Percentiles rank a stretch among this genome's conserved stretches.
phyloP scores from a whole-genome alignment of 306 rosid species.

The Gynostemma pentaphyllum region DNA sequence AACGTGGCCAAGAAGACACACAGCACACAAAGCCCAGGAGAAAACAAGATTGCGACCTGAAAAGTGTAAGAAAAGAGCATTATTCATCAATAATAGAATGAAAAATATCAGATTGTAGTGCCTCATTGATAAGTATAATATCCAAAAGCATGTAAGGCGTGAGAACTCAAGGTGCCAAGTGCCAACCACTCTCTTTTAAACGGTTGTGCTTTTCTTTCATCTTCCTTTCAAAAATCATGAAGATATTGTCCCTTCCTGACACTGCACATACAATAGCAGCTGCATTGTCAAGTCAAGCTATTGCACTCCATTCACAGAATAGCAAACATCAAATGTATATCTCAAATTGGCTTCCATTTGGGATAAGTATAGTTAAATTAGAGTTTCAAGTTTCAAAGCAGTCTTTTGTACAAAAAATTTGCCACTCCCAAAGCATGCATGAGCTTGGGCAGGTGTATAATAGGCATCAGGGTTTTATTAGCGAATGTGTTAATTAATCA shows the following conservation, averaged over 20 bases:
- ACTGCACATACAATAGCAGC: constrained; percentile 49
- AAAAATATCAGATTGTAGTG: background rate
- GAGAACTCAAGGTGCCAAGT: constrained; percentile 15
- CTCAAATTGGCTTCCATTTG: background rate
- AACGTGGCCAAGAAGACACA: constrained; percentile 81
- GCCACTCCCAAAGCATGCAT: background rate
- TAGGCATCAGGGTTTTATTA: too few species aligned
- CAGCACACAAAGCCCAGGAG: constrained; percentile 95
- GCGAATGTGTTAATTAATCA: too few species aligned
- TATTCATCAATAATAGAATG: background rate
- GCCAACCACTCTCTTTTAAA: constrained; percentile 79
- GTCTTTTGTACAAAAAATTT: background rate
- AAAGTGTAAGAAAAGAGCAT: constrained; percentile 11
- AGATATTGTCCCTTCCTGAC: constrained; percentile 56
- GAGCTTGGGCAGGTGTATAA: too few species aligned
- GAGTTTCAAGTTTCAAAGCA: background rate
- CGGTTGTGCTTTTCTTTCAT: constrained; percentile 71
- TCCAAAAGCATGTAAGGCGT: constrained; percentile 5
- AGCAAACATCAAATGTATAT: background rate
- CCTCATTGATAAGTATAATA: constrained; percentile 12
- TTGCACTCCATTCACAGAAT: constrained; percentile 4
- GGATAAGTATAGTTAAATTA: background rate
- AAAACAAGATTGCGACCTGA: constrained; percentile 80
- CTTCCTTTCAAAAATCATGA: constrained; percentile 70
- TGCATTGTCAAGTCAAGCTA: constrained; percentile 25